These are phyloP conservation scores for Neophaeococcomyces aloes DNA, from an alignment of 2,329 filamentous ascomycete genomes.

Conservation along the genomic window DNA sequence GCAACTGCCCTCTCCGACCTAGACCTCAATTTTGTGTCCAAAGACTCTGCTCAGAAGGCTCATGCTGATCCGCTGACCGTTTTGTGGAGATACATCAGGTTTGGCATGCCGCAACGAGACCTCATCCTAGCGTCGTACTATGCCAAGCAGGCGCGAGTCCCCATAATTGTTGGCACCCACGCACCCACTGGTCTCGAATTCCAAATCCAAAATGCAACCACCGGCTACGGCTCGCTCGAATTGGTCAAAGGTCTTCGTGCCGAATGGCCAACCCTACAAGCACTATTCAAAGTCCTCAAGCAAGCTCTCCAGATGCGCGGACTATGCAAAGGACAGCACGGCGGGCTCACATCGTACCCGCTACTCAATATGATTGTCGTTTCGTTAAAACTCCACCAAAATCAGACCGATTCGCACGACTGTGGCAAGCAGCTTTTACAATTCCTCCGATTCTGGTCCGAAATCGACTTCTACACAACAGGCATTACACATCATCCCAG, in stretches of 20 bases:
- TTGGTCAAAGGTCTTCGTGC: slow-evolving; percentile 38
- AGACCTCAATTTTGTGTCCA: slow-evolving; percentile 33
- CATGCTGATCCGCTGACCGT: background rate
- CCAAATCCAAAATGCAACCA: slow-evolving; percentile 41
- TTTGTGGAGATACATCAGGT: slow-evolving; percentile 20
- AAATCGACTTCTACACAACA: slow-evolving; percentile 34
- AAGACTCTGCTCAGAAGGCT: background rate
- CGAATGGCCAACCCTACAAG: slow-evolving; percentile 40
- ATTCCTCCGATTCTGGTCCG: slow-evolving; percentile 42
- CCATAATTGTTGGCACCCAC: slow-evolving; percentile 33
- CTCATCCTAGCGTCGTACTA: slow-evolving; percentile 18
- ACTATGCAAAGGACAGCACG: slow-evolving; percentile 37
- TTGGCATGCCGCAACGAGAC: slow-evolving; percentile 16
- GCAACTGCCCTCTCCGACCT: slow-evolving; percentile 45
- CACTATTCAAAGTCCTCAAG: slow-evolving; percentile 42
- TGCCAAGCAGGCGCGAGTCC: slow-evolving; percentile 22
- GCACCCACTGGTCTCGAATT: slow-evolving; percentile 39
- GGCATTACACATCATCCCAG: slow-evolving; percentile 43
- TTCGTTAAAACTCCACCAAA: slow-evolving; percentile 38
- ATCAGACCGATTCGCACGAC: slow-evolving; percentile 22
- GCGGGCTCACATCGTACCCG: slow-evolving; percentile 45
- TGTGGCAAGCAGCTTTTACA: slow-evolving; percentile 36
- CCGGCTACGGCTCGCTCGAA: slow-evolving; percentile 31
- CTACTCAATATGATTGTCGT: slow-evolving; percentile 49
- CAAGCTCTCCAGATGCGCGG: slow-evolving; percentile 41